These are phyloP conservation scores for Phytopythium helicoides DNA, from an alignment of 352 stramenopile species.

Conservation along the genomic window DNA sequence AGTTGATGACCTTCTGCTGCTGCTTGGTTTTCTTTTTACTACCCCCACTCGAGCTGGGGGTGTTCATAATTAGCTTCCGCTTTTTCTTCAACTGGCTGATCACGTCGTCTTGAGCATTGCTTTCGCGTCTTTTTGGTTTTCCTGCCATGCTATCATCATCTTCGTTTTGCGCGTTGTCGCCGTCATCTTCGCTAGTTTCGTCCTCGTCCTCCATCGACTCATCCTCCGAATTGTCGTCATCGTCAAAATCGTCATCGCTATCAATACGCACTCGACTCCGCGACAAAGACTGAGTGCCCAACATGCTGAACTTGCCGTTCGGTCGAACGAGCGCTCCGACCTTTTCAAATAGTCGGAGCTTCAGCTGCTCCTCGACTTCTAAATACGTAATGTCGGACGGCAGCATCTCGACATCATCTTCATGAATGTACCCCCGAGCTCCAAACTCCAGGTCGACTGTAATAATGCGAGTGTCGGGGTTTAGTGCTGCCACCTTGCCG, in stretches of 20 bases:
- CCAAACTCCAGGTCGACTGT: conserved; percentile 42
- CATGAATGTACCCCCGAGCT: conserved; percentile 46
- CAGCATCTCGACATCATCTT: conserved; percentile 57
- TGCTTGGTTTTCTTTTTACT: conserved; percentile 51
- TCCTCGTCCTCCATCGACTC: conserved; percentile 21
- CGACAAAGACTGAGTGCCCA: conserved; percentile 10
- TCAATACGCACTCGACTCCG: conserved; percentile 15
- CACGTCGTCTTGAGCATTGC: conserved; percentile 3
- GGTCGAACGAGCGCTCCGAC: conserved; percentile 56
- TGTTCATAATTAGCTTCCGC: conserved; percentile 56
- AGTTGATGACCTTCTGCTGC: conserved; percentile 54
- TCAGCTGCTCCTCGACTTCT: conserved; percentile 52
- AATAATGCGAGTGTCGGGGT: conserved; percentile 39
- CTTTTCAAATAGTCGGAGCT: conserved; percentile 67
- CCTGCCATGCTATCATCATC: conserved; percentile 1
- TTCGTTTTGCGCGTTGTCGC: conserved; percentile 7
- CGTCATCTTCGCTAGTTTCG: conserved; percentile 15
- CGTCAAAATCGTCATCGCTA: conserved; percentile 33
- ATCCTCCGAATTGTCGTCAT: conserved; percentile 27
- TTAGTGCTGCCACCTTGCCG: conserved; percentile 37
- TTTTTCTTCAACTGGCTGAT: conserved; percentile 43
- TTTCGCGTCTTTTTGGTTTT: conserved; percentile 7
- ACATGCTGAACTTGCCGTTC: conserved; percentile 40
- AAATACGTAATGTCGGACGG: conserved; percentile 48
- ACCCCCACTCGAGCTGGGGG: conserved; percentile 1